Base-by-base conservation (phyloP, 1,139 yeast genomes). In the Candida gigantensis region DNA sequence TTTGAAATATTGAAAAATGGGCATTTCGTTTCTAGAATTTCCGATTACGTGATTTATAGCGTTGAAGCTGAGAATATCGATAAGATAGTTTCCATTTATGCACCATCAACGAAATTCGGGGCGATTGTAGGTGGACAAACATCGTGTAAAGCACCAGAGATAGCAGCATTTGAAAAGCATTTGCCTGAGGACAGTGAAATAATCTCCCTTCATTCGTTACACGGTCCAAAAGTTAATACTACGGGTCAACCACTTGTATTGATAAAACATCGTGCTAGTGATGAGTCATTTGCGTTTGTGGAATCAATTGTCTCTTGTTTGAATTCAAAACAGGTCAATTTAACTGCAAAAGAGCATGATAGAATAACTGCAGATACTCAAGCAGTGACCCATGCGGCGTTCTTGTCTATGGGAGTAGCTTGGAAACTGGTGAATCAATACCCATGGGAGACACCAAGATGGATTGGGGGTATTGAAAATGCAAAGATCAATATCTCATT, bases 41-140 rank as follows among this genome's bases (percentile, higher is more conserved):
- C 95, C 28, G 97, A 90, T 58, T 88, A 81, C 52, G 77, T 85
- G 37, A 82, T 90, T 41, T 90, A 89, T 66, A 81, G 90, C 44
- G 97, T 90, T 3, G 97, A 90, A 56, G 95, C 96, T 1, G 96
- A 82, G 49, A 78, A 80, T 52, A 83, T 92, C 34, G 79, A 70
- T 35, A 70, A 72, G 42, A 85, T 90, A 30, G 96, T 89, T 5
- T 55, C 77, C 5, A 35, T 65, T 24, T 92, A 89, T 57, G 97
- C 96, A 0, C 94, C 96, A 0, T 71, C 96, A 0, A 83, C 96
- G 3, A 92, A 89, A 57, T 64, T 78, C 11, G 95, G 95, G 3
- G 84, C 96, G 3, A 78, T 89, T 35, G 96, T 92, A 8, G 98
- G 98, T n/a, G 98, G 98, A 4, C 98, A 92, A 59, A 90, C 98